Evolutionary conservation across 129 eudicot species (phyloP), one percentile per base, ranked within the genome.

Genomic region (Cynara cardunculus): DNA sequence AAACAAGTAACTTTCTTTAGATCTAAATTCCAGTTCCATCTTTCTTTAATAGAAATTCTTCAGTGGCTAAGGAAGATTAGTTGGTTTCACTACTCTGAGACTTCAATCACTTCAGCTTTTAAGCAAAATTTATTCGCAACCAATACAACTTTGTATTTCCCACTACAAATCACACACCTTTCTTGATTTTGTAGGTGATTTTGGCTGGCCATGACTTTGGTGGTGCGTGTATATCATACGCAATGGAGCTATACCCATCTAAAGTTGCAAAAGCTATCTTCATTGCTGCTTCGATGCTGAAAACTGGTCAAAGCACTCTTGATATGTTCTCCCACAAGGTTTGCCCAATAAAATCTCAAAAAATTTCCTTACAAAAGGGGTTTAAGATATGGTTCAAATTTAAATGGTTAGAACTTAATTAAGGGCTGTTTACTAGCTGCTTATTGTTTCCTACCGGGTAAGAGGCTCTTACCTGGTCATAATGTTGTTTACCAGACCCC

Each of bases 171-270:
- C 41, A 28, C 69, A 49, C 22, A 65, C 19, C 66, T 25, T 72
- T 44, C 62, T 81, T 11, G 28, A 65, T 65, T 22, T 44, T 85
- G 86, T 85, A 95, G 99, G 97, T 95, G 68, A 92, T 95, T 84
- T 78, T 95, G 88, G 99, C 85, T 25, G 99, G 96, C 46, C 99
- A 95, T 85, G 99, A 95, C 82, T 87, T 95, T 69, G 99, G 99
- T 31, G 99, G 99, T 21, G 94, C 91, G 26, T 95, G 97, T 68
- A 81, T 95, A 85, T 90, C 99, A 19, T 89, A 86, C 87, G 93
- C 97, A 28, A 95, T 95, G 99, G 99, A 95, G 85, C 26, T 88
- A 74, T 89, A 82, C 76, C 91, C 97, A 25, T 37, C 81, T 69
- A 95, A 89, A 81, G 83, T 95, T 71, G 86, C 94, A 64, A 95